These are phyloP conservation scores for Lentinus polychrous DNA, from an alignment of 1,284 basidiomycete species.

Conservation along the genomic window DNA sequence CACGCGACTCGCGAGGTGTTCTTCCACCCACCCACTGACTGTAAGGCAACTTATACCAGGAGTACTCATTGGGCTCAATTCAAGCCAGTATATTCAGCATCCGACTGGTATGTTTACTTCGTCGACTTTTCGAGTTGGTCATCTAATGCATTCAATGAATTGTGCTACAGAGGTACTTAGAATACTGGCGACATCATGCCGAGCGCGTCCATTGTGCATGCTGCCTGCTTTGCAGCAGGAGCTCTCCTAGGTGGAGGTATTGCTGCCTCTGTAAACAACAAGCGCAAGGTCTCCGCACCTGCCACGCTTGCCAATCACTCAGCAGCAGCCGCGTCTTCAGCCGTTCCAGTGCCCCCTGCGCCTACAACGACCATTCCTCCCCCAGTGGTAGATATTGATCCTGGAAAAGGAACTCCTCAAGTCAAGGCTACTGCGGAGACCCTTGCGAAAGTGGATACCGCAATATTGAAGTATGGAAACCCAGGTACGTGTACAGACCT, in stretches of 20 bases:
- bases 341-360: conserved; percentile 1
- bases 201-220: conserved; percentile 43
- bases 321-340: neutral
- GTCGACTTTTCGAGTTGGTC: no score
- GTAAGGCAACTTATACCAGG: no score
- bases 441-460: conserved; percentile 17
- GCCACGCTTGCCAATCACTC: conserved; percentile 1
- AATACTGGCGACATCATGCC: conserved; percentile 27
- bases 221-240: conserved; percentile 67
- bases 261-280: conserved; percentile 30
- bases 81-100: no score
- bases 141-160: no score
- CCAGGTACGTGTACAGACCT: conserved; percentile 49
- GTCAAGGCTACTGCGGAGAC: conserved; percentile 18
- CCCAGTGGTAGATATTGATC: conserved; percentile 21
- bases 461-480: conserved; percentile 66
- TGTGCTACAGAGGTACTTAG: no score
- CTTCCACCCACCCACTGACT: no score
- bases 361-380: conserved; percentile 5
- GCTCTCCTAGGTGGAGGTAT: conserved; percentile 65
- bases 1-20: no score
- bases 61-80: no score
- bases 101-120: no score
- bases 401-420: conserved; percentile 13
- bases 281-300: conserved; percentile 11